phyloP scores from a whole-genome alignment of 2,329 filamentous ascomycete species.

The Cercospora zeae-maydis region DNA sequence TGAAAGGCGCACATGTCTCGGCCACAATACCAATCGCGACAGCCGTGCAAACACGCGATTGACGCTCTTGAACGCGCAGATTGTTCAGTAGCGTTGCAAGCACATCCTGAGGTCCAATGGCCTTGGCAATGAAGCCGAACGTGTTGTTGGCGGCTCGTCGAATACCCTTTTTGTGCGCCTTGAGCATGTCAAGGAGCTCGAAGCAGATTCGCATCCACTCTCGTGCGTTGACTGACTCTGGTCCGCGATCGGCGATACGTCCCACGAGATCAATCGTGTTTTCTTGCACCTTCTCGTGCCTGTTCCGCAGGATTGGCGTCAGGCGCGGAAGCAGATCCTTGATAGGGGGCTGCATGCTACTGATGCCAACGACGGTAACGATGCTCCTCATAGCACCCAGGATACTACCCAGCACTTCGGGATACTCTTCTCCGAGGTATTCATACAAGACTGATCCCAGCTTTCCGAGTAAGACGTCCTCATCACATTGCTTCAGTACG shows the following conservation, averaged over 20 bases:
- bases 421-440: slow-evolving; percentile 97
- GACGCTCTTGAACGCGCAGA: slow-evolving; percentile 91
- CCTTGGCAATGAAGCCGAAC: slow-evolving; percentile 98
- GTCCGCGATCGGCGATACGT: slow-evolving; percentile 93
- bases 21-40: slow-evolving; percentile 98
- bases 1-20: slow-evolving; percentile 97
- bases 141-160: slow-evolving; percentile 98
- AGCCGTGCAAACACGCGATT: slow-evolving; percentile 96
- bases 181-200: slow-evolving; percentile 97
- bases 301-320: slow-evolving; percentile 96
- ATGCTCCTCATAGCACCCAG: slow-evolving; percentile 91
- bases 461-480: slow-evolving; percentile 93
- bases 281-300: slow-evolving; percentile 98
- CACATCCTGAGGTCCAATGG: slow-evolving; percentile 96
- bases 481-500: slow-evolving; percentile 98
- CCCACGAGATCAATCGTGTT: slow-evolving; percentile 98
- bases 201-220: slow-evolving; percentile 99
- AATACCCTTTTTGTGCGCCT: slow-evolving; percentile 99
- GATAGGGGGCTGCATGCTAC: slow-evolving; percentile 97
- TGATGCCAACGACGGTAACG: slow-evolving; percentile 95
- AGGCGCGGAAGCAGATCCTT: slow-evolving; percentile 91
- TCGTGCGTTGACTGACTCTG: slow-evolving; percentile 91
- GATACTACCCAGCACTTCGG: slow-evolving; percentile 94
- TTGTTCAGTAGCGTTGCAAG: slow-evolving; percentile 95
- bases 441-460: slow-evolving; percentile 93